Conservation (phyloP, 116 monocot genomes). For the Trichopus zeylanicus region DNA sequence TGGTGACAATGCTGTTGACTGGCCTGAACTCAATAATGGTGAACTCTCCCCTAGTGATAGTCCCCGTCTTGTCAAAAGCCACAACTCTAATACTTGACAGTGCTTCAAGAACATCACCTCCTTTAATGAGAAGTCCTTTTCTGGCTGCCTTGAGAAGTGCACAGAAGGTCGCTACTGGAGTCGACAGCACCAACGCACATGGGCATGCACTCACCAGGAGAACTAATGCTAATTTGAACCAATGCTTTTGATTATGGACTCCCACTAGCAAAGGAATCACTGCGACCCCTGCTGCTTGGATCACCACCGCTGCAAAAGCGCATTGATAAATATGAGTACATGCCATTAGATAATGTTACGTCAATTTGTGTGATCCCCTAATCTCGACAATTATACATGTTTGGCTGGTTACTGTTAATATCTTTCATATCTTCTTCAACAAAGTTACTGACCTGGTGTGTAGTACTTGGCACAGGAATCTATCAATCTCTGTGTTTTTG, state of each 20-base stretch:
- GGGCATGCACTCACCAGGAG: slow-evolving; percentile 94
- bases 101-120: slow-evolving; percentile 83
- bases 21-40: slow-evolving; percentile 43
- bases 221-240: slow-evolving; percentile 77
- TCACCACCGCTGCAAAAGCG: slow-evolving; percentile 61
- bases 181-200: slow-evolving; percentile 90
- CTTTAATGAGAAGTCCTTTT: slow-evolving; percentile 78
- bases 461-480: slow-evolving; percentile 89
- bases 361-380: too few relatives aligned
- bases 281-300: slow-evolving; percentile 52
- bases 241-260: slow-evolving; percentile 36
- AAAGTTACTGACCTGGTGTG: slow-evolving; percentile 63
- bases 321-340: too few relatives aligned
- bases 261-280: slow-evolving; percentile 41
- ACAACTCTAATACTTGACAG: slow-evolving; percentile 61
- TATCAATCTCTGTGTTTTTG: slow-evolving; percentile 75
- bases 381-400: too few relatives aligned
- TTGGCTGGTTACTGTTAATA: too few relatives aligned
- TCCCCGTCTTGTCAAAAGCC: slow-evolving; percentile 98
- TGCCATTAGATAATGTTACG: too few relatives aligned
- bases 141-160: slow-evolving; percentile 65
- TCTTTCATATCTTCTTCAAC: too few relatives aligned
- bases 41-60: slow-evolving; percentile 89
- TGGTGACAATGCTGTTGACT: slow-evolving; percentile 15
- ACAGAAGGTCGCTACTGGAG: slow-evolving; percentile 93